Conservation (phyloP, 2,329 filamentous ascomycete genomes). For the Metarhizium brunneum region DNA sequence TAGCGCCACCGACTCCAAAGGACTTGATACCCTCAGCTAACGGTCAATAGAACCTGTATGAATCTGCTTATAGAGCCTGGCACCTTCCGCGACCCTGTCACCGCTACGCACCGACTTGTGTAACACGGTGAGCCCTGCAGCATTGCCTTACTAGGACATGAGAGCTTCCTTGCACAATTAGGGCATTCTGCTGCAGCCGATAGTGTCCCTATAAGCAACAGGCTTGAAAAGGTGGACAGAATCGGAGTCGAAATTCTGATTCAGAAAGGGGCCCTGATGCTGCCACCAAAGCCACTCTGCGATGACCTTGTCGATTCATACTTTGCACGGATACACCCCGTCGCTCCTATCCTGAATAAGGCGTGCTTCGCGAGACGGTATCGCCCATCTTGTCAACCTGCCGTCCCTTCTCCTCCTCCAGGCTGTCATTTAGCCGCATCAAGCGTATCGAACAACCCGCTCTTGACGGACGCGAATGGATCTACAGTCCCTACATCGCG, state of each 20-base stretch:
- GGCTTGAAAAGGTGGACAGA: conserved; percentile 84
- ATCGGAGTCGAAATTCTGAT: conserved; percentile 94
- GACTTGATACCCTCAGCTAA: conserved; percentile 34
- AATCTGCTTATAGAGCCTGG: conserved; percentile 92
- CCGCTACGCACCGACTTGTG: conserved; percentile 86
- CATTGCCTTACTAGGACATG: conserved; percentile 83
- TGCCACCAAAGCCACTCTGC: conserved; percentile 79
- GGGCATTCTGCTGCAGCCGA: conserved; percentile 64
- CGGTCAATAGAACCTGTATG: conserved; percentile 58
- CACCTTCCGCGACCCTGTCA: conserved; percentile 90
- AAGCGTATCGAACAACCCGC: conserved; percentile 85
- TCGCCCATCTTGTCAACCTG: conserved; percentile 77
- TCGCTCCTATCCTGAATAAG: conserved; percentile 88
- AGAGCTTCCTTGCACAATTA: conserved; percentile 83
- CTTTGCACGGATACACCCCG: conserved; percentile 93
- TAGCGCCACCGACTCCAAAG: conserved; percentile 38
- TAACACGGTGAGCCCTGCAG: conserved; percentile 97
- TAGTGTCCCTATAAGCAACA: conserved; percentile 42
- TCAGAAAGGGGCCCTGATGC: conserved; percentile 83
- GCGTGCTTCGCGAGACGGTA: conserved; percentile 93
- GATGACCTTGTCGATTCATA: conserved; percentile 92
- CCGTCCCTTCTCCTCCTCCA: conserved; percentile 85
- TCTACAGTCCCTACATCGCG: conserved; percentile 90
- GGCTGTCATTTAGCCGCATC: conserved; percentile 84
- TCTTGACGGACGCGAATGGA: conserved; percentile 91